phyloP scores from a whole-genome alignment of 805 yeast species.

The Metschnikowia kunwiensis region DNA sequence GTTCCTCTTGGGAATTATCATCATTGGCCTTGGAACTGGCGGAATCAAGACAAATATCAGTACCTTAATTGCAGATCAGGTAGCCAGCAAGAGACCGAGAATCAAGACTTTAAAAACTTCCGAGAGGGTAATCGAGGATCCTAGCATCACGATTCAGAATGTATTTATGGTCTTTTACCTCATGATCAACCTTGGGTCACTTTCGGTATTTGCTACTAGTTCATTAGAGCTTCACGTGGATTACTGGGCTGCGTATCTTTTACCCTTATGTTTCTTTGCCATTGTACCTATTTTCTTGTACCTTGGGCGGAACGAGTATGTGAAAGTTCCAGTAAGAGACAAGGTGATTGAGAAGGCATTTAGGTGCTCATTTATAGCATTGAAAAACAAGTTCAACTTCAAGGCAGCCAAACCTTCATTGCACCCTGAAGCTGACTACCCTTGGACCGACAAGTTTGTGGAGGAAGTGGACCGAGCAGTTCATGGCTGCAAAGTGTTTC shows the following conservation, averaged over 20 bases:
- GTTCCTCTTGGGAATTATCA: constrained; percentile 49
- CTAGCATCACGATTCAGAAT: constrained; percentile 16
- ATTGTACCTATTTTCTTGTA: constrained; percentile 12
- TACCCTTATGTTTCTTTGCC: constrained; percentile 14
- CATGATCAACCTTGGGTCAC: constrained; percentile 18
- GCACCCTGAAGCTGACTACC: constrained; percentile 11
- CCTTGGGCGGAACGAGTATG: constrained; percentile 11
- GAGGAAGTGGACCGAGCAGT: constrained; percentile 15
- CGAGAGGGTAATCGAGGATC: constrained; percentile 15
- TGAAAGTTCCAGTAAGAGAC: constrained; percentile 14
- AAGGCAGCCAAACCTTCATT: constrained; percentile 15
- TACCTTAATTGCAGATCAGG: constrained; percentile 60
- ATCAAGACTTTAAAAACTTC: constrained; percentile 33
- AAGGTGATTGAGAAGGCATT: constrained; percentile 14
- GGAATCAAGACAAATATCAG: constrained; percentile 76
- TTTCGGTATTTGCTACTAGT: constrained; percentile 15
- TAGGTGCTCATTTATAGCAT: constrained; percentile 8
- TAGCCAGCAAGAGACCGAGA: constrained; percentile 37
- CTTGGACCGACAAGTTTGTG: constrained; percentile 17
- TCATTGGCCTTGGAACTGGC: constrained; percentile 76
- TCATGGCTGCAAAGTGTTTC: constrained; percentile 16
- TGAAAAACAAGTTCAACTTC: constrained; percentile 12
- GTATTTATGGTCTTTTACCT: constrained; percentile 17
- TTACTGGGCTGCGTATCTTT: constrained; percentile 17
- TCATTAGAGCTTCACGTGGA: constrained; percentile 13